Evolutionary conservation across 495 filamentous ascomycete species (phyloP).

Genomic region (Penicillium robsamsonii): DNA sequence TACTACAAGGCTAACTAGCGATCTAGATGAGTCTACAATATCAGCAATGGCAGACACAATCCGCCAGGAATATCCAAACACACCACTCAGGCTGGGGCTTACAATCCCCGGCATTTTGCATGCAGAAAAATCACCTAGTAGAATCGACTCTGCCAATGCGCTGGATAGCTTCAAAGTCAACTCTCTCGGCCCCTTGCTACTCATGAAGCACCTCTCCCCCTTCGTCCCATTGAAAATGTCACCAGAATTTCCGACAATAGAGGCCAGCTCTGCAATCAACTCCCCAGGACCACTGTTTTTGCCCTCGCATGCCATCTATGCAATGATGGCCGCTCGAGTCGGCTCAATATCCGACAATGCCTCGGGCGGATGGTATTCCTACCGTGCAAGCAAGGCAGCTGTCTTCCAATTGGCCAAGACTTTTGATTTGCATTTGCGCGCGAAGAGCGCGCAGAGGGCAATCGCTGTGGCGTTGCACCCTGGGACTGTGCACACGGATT

Average conservation of each 20-base stretch:
- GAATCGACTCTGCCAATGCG: conserved; percentile 56
- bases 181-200: conserved; percentile 66
- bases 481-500: conserved; percentile 74
- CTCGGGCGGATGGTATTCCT: conserved; percentile 72
- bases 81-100: conserved; percentile 67
- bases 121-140: conserved; percentile 68
- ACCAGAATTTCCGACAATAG: conserved; percentile 17
- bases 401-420: conserved; percentile 69
- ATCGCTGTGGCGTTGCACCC: conserved; percentile 74
- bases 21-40: conserved; percentile 42
- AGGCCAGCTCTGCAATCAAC: background rate
- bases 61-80: conserved; percentile 45
- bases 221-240: conserved; percentile 60
- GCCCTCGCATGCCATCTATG: conserved; percentile 56
- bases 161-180: conserved; percentile 66
- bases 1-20: conserved; percentile 9
- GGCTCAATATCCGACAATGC: conserved; percentile 69
- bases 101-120: conserved; percentile 69
- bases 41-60: conserved; percentile 36
- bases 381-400: conserved; percentile 70
- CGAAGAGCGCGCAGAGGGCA: conserved; percentile 54
- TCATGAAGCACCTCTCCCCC: conserved; percentile 69
- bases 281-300: conserved; percentile 16
- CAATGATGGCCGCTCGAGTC: conserved; percentile 72
- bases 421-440: conserved; percentile 65